Conservation (phyloP, 164 flowering plant genomes). For the Paratinospora sagittata region DNA sequence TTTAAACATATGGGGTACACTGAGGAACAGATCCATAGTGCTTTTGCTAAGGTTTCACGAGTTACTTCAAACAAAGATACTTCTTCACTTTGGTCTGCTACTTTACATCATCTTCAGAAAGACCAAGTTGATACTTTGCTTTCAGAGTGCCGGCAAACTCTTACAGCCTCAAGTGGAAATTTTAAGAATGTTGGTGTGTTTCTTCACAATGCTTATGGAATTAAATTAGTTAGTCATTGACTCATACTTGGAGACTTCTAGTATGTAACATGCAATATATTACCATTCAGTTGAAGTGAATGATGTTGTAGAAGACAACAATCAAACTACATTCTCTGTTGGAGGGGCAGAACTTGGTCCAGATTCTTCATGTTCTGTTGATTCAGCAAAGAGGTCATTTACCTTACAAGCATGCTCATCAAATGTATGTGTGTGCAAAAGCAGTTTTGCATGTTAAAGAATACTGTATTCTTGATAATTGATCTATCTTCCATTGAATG, state of each 20-base stretch:
- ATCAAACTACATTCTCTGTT: slow-evolving; percentile 7
- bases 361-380: slow-evolving; percentile 22
- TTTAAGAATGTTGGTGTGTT: slow-evolving; percentile 20
- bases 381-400: slow-evolving; percentile 23
- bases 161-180: slow-evolving; percentile 18
- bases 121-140: slow-evolving; percentile 35
- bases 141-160: slow-evolving; percentile 22
- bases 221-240: neutral
- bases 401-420: slow-evolving; percentile 57
- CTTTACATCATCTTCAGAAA: slow-evolving; percentile 44
- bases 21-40: slow-evolving; percentile 39
- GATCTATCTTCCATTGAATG: slow-evolving; percentile 4
- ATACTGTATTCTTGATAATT: neutral
- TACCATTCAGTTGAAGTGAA: slow-evolving; percentile 25
- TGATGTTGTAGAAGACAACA: slow-evolving; percentile 9
- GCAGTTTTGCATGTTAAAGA: neutral
- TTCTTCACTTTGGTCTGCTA: slow-evolving; percentile 48
- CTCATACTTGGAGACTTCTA: neutral
- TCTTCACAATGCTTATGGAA: neutral
- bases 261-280: neutral
- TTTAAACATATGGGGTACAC: slow-evolving; percentile 45
- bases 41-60: slow-evolving; percentile 41
- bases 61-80: slow-evolving; percentile 27
- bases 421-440: slow-evolving; percentile 38
- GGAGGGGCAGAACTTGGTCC: slow-evolving; percentile 14